Base-by-base conservation (phyloP, 768 basidiomycete species). In the Chiua virens region DNA sequence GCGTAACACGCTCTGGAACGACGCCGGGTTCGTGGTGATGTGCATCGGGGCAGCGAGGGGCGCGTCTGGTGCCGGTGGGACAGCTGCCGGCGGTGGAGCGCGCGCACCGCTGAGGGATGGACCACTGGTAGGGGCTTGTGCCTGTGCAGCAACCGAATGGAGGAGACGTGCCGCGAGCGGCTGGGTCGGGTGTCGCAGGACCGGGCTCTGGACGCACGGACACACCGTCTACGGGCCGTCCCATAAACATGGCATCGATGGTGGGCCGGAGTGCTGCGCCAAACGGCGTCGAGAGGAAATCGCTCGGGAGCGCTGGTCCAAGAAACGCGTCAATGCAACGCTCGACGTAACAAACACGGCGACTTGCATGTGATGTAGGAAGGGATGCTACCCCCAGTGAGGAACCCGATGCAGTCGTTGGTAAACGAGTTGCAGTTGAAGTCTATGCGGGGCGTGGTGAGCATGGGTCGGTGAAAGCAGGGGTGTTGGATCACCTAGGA, bases 401-500 rank as follows among this genome's bases (percentile, higher is more conserved):
- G 70, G 63, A 97, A 94, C 3, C 88, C 92, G 30, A 92, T 72
- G 51, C 84, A 84, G 56, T 96, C 92, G 52, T 87, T 91, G 3
- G 92, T 94, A 58, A 98, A 98, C 2, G 90, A 88, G 67, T 98
- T 98, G 69, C 94, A 97, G 61, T 97, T 97, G 58, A 95, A 95
- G 38, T 96, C 92, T 87, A 55, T 46, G 37, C 11, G 42, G 22
- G 13, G 36, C n/a, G 22, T 6, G 34, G 14, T 34, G 34, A 34
- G 34, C 15, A 34, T 6, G 34, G 15, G 17, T 34, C 34, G 14
- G 34, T 34, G 34, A 8, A 39, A 18, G 8, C 32, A 22, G 4
- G 18, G 14, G 21, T 42, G 30, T 11, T 1, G 7, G 45, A 68
- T 50, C 64, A 88, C 89, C 87, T 77, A 92, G 68, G n/a, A 92